Base-by-base conservation (phyloP, 2,329 filamentous ascomycete species). In the Dissoconium aciculare region DNA sequence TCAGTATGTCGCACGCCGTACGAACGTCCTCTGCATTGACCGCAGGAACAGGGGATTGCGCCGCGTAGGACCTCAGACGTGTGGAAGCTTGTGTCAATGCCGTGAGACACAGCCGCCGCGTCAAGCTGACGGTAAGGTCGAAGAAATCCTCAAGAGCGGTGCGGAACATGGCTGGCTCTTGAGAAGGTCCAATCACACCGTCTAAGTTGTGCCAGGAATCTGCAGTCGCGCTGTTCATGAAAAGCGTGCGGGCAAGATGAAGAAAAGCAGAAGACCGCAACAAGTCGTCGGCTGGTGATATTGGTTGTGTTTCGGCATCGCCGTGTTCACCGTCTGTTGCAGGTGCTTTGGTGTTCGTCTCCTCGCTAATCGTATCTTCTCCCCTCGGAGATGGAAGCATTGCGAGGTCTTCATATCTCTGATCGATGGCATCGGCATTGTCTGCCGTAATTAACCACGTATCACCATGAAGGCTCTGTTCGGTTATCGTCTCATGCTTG, bases 141-240 rank as follows among this genome's bases (percentile, higher is more conserved):
- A 84, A 66, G 26, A 93, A 76, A 43, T 89, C 81, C 4, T 70
- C 65, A n/a, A 91, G 65, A 0, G 79, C 74, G 2, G 80, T 84
- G 5, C 74, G 69, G 42, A 78, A 74, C 13, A 93, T 69, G 0
- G 77, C 71, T 0, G 84, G 84, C 3, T 60, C 60, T 33, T 69
- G 64, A 3, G 46, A 46, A 31, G 52, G 51, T 15, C 67, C 28
- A 14, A 40, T 35, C 8, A 40, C 28, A 2, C 31, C 63, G 12
- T 66, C 64, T 5, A 79, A 44, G 23, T 60, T 62, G 17, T 58
- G 60, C 81, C 80, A 91, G 48, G 70, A 65, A 32, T 72, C 69
- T 9, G 63, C 56, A 25, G 67, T 59, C 2, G 60, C 51, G 37
- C 49, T 35, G 48, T 85, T 87, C 81, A 91, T 87, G 50, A 87